phyloP scores from a whole-genome alignment of 2,329 filamentous ascomycete genomes.

The Colletotrichum spinosum region DNA sequence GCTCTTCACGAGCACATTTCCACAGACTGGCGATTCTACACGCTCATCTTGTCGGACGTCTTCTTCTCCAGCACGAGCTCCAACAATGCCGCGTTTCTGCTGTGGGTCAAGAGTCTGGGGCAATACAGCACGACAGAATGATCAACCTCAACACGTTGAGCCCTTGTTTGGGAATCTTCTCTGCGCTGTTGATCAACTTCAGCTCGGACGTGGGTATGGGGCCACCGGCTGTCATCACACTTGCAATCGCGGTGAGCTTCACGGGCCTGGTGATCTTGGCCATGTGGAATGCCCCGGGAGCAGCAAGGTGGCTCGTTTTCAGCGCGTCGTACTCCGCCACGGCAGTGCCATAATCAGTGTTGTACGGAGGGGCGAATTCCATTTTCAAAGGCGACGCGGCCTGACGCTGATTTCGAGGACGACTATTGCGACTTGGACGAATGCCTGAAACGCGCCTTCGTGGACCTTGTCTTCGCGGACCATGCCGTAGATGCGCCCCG shows the following conservation, averaged over 20 bases:
- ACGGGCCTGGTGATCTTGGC: slow-evolving; percentile 63
- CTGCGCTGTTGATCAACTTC: slow-evolving; percentile 65
- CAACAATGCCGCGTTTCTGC: slow-evolving; percentile 58
- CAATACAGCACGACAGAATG: slow-evolving; percentile 58
- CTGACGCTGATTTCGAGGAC: slow-evolving; percentile 65
- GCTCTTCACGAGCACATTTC: slow-evolving; percentile 48
- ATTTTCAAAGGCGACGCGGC: slow-evolving; percentile 58
- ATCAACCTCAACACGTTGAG: slow-evolving; percentile 65
- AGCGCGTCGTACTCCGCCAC: slow-evolving; percentile 60
- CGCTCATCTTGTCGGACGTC: slow-evolving; percentile 61
- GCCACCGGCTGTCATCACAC: slow-evolving; percentile 66
- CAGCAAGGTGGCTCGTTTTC: slow-evolving; percentile 65
- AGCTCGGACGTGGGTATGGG: slow-evolving; percentile 65
- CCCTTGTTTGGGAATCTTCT: slow-evolving; percentile 68
- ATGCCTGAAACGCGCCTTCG: slow-evolving; percentile 61
- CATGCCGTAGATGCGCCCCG: slow-evolving; percentile 56
- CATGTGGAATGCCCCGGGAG: slow-evolving; percentile 67
- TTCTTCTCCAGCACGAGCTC: slow-evolving; percentile 68
- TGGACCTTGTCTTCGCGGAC: slow-evolving; percentile 56
- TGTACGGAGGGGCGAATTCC: slow-evolving; percentile 68
- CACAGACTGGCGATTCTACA: slow-evolving; percentile 60
- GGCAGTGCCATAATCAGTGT: slow-evolving; percentile 62
- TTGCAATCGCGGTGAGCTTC: slow-evolving; percentile 61
- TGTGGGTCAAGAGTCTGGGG: slow-evolving; percentile 69
- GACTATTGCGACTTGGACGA: slow-evolving; percentile 64